phyloP scores from a whole-genome alignment of 805 yeast genomes.

The Candida succiphila region DNA sequence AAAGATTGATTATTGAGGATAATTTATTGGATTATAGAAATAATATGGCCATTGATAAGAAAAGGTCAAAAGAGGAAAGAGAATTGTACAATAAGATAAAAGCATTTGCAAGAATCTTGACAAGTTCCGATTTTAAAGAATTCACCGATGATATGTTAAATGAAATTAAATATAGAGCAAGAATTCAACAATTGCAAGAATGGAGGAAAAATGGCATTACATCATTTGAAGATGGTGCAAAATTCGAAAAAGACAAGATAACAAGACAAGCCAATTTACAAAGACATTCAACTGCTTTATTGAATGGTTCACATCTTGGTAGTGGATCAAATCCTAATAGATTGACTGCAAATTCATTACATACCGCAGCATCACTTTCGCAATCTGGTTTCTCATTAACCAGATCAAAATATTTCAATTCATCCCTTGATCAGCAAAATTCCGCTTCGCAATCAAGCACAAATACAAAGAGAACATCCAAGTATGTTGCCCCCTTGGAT shows the following conservation, averaged over 20 bases:
- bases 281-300: not conserved
- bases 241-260: constrained; percentile 82
- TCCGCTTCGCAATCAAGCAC: constrained; percentile 13
- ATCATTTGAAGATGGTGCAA: constrained; percentile 69
- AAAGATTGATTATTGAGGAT: constrained; percentile 71
- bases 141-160: constrained; percentile 65
- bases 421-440: constrained; percentile 4
- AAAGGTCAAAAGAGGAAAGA: constrained; percentile 80
- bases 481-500: constrained; percentile 42
- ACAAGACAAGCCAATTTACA: constrained; percentile 26
- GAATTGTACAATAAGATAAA: constrained; percentile 69
- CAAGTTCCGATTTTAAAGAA: constrained; percentile 68
- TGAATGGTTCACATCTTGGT: not conserved
- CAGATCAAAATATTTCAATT: not conserved
- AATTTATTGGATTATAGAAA: constrained; percentile 76
- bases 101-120: constrained; percentile 73
- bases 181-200: constrained; percentile 85
- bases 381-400: not conserved
- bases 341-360: constrained; percentile 9
- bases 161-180: constrained; percentile 68
- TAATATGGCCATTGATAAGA: constrained; percentile 74
- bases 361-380: not conserved
- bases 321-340: constrained; percentile 2
- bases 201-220: constrained; percentile 90
- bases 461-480: constrained; percentile 28